Evolutionary conservation across 73 alveolate species (phyloP).

Genomic region (Paramecium primaurelia): DNA sequence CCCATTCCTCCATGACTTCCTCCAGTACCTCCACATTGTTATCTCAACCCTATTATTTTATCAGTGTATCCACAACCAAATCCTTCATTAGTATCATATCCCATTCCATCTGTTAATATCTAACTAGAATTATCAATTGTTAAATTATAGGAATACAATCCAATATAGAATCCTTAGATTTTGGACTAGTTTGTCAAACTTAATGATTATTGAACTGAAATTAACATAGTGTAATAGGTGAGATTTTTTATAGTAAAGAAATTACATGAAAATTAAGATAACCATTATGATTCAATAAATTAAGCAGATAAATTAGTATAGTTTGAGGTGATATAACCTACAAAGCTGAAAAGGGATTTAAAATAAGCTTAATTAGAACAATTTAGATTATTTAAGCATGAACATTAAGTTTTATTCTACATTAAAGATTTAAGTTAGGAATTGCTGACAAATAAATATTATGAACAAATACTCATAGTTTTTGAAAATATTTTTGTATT

Average conservation of each 20-base stretch:
- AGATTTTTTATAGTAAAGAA: background rate
- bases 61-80: slow-evolving; percentile 5
- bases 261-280: background rate
- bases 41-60: background rate
- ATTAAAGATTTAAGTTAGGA: background rate
- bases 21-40: slow-evolving; percentile 34
- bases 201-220: background rate
- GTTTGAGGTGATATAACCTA: background rate
- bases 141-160: background rate
- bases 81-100: background rate
- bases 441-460: background rate
- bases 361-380: background rate
- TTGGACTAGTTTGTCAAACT: background rate
- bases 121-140: background rate
- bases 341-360: background rate
- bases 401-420: background rate
- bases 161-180: background rate
- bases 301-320: background rate
- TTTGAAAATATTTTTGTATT: background rate
- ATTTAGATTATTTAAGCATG: background rate
- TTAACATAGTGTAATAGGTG: background rate
- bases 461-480: background rate
- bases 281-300: background rate
- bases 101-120: background rate
- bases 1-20: slow-evolving; percentile 45